A percentile compares a stretch with the other conserved stretches of the same genome.
Conservation (phyloP, 805 yeast species). For the Ogataea chonburiensis region DNA sequence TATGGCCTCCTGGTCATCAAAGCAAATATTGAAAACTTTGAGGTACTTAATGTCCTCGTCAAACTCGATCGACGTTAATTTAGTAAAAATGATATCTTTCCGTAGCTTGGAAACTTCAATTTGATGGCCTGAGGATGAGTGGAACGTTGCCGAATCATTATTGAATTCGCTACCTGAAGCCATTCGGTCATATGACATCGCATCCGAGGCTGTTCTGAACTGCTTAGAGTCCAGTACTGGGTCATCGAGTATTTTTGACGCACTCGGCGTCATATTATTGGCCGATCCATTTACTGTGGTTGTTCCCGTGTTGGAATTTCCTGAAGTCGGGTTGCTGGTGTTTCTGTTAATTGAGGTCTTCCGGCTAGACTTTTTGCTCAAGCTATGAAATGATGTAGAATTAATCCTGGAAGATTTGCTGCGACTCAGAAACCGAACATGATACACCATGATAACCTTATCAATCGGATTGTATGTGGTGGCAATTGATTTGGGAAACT, state of each 20-base stretch:
- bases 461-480: constrained; percentile 55
- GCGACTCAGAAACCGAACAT: constrained; percentile 44
- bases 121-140: constrained; percentile 19
- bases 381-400: constrained; percentile 16
- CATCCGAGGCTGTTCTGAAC: constrained; percentile 38
- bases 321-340: constrained; percentile 5
- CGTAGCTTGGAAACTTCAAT: constrained; percentile 39
- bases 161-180: constrained; percentile 38
- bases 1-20: constrained; percentile 59
- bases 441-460: constrained; percentile 50
- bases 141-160: constrained; percentile 28
- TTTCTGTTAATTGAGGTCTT: constrained; percentile 20
- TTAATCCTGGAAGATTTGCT: constrained; percentile 20
- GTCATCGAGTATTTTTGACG: constrained; percentile 41
- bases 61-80: constrained; percentile 45
- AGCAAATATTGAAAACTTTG: constrained; percentile 40
- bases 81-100: constrained; percentile 72
- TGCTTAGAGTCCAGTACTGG: constrained; percentile 29
- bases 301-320: constrained; percentile 15
- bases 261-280: constrained; percentile 39
- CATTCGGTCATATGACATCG: constrained; percentile 45
- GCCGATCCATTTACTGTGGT: constrained; percentile 24
- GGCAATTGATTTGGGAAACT: constrained; percentile 44
- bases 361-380: constrained; percentile 26
- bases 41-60: constrained; percentile 33